phyloP scores from a whole-genome alignment of 306 rosid species.

The Quercus cerris region DNA sequence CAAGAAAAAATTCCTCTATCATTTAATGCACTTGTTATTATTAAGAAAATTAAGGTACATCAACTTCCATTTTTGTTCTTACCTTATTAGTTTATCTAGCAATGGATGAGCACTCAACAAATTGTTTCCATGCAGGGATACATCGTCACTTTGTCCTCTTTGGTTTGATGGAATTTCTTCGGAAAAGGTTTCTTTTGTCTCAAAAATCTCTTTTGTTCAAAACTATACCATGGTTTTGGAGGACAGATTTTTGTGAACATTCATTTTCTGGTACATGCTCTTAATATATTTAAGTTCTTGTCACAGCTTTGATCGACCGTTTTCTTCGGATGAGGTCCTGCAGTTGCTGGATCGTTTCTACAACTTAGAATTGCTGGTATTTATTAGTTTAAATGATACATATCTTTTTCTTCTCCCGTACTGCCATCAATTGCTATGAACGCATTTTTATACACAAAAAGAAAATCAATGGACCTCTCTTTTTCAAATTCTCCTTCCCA shows the following conservation, averaged over 20 bases:
- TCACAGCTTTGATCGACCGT: constrained; percentile 71
- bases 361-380: constrained; percentile 93
- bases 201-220: constrained; percentile 4
- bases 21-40: constrained; percentile 14
- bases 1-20: constrained; percentile 5
- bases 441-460: background rate
- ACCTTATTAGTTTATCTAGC: constrained; percentile 1
- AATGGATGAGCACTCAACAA: background rate
- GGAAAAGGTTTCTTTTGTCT: constrained; percentile 62
- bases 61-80: constrained; percentile 14
- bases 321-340: constrained; percentile 89
- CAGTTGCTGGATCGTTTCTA: constrained; percentile 94
- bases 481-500: background rate
- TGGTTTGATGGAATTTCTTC: constrained; percentile 90
- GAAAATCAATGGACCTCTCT: background rate
- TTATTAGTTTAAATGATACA: background rate
- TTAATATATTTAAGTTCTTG: constrained; percentile 16
- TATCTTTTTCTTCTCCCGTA: background rate
- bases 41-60: background rate
- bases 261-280: constrained; percentile 4
- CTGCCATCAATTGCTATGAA: background rate
- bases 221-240: constrained; percentile 8
- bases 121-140: constrained; percentile 51
- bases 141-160: constrained; percentile 91
- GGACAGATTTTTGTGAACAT: constrained; percentile 1